phyloP scores from a whole-genome alignment of 179 eudicot genomes.

The Gypsophila paniculata region DNA sequence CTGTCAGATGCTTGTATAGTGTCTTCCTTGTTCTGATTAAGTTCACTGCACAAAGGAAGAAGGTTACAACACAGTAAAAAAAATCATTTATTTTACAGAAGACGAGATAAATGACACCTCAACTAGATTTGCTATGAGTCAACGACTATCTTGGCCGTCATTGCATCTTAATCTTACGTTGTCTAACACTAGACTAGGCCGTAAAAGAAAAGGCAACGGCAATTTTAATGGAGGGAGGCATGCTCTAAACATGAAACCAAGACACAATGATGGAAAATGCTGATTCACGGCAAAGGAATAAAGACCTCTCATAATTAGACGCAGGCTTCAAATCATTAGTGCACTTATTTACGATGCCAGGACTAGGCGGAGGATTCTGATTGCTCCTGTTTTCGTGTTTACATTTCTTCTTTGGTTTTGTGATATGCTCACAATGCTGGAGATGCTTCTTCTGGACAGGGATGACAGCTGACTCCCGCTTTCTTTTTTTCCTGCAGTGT shows the following conservation, averaged over 20 bases:
- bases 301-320: constrained; percentile 33
- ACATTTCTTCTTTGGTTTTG: constrained; percentile 32
- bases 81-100: background rate
- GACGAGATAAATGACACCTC: too few species aligned
- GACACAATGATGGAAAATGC: background rate
- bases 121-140: too few species aligned
- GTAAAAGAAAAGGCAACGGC: background rate
- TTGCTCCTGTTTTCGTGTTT: constrained; percentile 25
- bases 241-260: background rate
- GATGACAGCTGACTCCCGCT: constrained; percentile 24
- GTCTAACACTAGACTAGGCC: background rate
- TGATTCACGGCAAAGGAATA: constrained; percentile 14
- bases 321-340: constrained; percentile 16
- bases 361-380: constrained; percentile 23
- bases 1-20: constrained; percentile 28
- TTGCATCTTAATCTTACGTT: background rate
- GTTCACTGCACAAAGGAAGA: constrained; percentile 28
- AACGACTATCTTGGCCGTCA: background rate
- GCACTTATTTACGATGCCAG: constrained; percentile 27
- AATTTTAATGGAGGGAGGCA: background rate
- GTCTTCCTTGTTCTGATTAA: constrained; percentile 31
- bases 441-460: constrained; percentile 30
- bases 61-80: background rate
- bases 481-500: constrained; percentile 57
- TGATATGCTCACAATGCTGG: constrained; percentile 22